Evolutionary conservation across 1,284 basidiomycete genomes (phyloP).

Genomic region (Ganoderma sinense): DNA sequence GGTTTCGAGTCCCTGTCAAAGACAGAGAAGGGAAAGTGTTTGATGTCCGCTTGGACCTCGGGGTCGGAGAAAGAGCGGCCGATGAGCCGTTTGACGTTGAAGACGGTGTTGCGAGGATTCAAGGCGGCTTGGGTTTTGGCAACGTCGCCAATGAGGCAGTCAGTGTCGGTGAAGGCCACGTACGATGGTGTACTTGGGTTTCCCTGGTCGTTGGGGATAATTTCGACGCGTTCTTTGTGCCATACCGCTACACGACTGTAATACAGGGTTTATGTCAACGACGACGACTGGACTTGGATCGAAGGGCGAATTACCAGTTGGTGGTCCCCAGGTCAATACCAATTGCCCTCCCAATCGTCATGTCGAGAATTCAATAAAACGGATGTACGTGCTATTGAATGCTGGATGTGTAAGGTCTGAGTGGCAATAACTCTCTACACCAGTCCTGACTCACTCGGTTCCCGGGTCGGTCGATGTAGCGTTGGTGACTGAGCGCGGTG

Average conservation of each 20-base stretch:
- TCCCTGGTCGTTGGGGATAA: neutral
- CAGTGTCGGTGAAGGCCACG: neutral
- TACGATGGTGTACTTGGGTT: neutral
- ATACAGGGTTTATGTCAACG: neutral
- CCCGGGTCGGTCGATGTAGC: no score
- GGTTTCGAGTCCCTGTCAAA: no score
- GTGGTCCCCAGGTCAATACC: neutral
- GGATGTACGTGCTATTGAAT: neutral
- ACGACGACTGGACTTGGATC: neutral
- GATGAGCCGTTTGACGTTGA: conserved; percentile 42
- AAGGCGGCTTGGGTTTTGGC: no score
- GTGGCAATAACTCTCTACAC: no score
- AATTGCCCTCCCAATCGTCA: neutral
- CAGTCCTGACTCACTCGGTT: no score
- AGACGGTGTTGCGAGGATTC: neutral
- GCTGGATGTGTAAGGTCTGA: no score
- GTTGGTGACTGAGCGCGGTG: no score
- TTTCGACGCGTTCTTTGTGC: neutral
- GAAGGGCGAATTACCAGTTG: neutral
- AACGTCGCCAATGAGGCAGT: neutral
- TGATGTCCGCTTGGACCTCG: no score
- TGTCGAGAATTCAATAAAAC: neutral
- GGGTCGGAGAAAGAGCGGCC: no score
- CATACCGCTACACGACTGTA: neutral
- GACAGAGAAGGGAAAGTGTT: no score